A percentile compares a stretch with the other conserved stretches of the same genome.
Conservation (phyloP, 345 rosid genomes). For the Dovyalis caffra region DNA sequence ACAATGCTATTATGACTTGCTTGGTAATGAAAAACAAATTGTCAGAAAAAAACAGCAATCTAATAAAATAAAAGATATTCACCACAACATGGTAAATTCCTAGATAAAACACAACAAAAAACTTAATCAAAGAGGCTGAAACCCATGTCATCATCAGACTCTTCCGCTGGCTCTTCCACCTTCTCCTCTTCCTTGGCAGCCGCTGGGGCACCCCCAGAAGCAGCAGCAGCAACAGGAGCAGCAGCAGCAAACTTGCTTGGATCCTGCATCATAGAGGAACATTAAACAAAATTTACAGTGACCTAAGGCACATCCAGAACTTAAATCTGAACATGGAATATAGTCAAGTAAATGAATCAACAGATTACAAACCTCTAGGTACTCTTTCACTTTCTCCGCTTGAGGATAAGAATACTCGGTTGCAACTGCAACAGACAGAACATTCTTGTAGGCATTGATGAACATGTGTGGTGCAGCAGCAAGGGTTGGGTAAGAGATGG, state of each 20-base stretch:
- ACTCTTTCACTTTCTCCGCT: conserved; percentile 88
- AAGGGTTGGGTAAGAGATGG: conserved; percentile 79
- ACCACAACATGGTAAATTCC: background rate
- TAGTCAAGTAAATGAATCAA: background rate
- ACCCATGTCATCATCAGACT: conserved; percentile 94
- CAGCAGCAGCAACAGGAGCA: conserved; percentile 37
- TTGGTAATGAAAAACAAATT: background rate
- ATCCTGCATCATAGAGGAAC: conserved; percentile 41
- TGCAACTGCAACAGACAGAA: conserved; percentile 61
- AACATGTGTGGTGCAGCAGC: conserved; percentile 96
- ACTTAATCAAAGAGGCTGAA: conserved; percentile 68
- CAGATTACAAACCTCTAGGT: conserved; percentile 49
- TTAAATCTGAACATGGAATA: background rate
- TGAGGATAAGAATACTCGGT: conserved; percentile 76
- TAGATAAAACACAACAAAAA: background rate
- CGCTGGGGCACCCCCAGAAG: conserved; percentile 27
- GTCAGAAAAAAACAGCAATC: background rate
- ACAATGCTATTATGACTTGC: background rate
- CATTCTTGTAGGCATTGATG: conserved; percentile 84
- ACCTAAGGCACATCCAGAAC: too few relatives aligned
- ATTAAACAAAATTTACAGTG: background rate
- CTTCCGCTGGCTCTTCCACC: conserved; percentile 74
- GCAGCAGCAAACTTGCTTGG: conserved; percentile 73
- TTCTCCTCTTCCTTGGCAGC: conserved; percentile 61
- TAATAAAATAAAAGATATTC: background rate